Percentiles rank a stretch among this genome's conserved stretches.
Conservation (phyloP, 2,329 filamentous ascomycete genomes). For the Cladosporium sp. region DNA sequence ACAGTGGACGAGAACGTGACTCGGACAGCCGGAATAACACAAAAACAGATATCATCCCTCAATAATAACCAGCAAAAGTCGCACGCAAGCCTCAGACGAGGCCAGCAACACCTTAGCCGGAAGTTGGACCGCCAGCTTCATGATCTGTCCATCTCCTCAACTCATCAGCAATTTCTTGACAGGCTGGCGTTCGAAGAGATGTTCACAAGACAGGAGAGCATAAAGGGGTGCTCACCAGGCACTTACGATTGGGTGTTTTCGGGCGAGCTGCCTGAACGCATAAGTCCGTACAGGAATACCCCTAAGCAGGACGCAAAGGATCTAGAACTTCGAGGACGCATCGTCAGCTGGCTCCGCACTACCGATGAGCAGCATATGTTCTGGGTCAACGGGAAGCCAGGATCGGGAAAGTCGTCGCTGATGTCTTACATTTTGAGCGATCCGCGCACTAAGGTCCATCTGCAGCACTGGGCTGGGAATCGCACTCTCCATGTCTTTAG, state of each 20-base stretch:
- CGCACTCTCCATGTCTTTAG: background rate
- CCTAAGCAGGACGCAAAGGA: background rate
- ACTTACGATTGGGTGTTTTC: background rate
- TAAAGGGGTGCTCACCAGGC: background rate
- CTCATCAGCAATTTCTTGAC: background rate
- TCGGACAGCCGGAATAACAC: background rate
- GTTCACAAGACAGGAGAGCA: background rate
- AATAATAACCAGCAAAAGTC: background rate
- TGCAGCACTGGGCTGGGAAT: background rate
- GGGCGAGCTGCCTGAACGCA: background rate
- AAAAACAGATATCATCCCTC: background rate
- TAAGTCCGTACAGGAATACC: background rate
- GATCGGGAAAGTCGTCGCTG: background rate
- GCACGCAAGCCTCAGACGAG: background rate
- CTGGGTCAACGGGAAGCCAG: slow-evolving; percentile 2
- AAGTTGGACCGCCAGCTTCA: background rate
- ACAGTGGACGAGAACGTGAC: background rate
- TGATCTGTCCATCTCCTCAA: background rate
- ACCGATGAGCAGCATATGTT: background rate
- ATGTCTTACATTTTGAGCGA: background rate
- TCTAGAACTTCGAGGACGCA: background rate
- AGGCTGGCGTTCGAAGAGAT: background rate
- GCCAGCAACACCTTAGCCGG: background rate
- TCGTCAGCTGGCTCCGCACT: background rate
- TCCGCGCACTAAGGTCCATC: background rate